Base-by-base conservation (phyloP, 352 stramenopile genomes). In the Phytophthora litchii region DNA sequence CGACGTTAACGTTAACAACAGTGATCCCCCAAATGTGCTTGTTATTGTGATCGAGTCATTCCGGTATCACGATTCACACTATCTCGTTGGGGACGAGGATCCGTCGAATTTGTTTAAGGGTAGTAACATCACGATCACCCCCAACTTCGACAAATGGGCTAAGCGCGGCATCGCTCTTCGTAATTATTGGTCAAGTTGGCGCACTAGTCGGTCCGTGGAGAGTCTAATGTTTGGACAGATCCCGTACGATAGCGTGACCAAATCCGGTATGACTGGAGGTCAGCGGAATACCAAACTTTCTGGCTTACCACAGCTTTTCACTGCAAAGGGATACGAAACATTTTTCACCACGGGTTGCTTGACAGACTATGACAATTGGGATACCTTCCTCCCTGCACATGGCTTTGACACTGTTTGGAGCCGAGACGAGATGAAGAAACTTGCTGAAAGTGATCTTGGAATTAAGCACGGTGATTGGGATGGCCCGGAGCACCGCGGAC, bases 121-220 rank as follows among this genome's bases (percentile, higher is more conserved):
- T 27, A 27, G 23, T 5, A 27, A 27, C 23, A 27, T 27, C 5
- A 27, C 23, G 5, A 27, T 27, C 23, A 27, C 23, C 23, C 23
- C 23, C 3, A 27, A 27, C 23, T 27, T 27, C 23, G 23, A 27
- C 23, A 27, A 27, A 5, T 27, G 23, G 23, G 23, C 23, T 27
- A 27, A 27, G 31, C 31, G 31, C 3, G 31, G 31, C 31, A 36
- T 36, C 31, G 31, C 31, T 13, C 31, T 36, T n/a, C 31, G 31
- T 3, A 36, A 36, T 14, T 36, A 36, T 7, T 85, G 76, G 72
- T 85, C 76, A 10, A 82, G 70, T 38, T 85, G 66, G 63, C 54
- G 62, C 12, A 82, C 76, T 14, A 85, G 72, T 57, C 72, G 76
- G 4, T 82, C 76, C 0, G 16, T 85, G 1, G 72, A 82, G 49